Conservation (phyloP, 345 rosid genomes). For the Citrus cavaleriei region DNA sequence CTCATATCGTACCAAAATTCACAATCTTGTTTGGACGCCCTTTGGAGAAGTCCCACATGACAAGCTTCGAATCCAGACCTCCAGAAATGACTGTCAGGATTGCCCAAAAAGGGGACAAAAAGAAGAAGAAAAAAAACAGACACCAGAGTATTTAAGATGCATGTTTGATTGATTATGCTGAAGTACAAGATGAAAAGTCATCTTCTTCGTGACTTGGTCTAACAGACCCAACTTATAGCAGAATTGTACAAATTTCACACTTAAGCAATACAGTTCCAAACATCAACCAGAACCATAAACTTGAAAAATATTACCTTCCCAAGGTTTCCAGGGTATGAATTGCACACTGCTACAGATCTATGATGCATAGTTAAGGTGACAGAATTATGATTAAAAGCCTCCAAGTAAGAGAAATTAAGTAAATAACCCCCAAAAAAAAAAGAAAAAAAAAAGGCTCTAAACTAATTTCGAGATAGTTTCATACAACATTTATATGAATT, state of each 20-base stretch:
- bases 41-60: slow-evolving; percentile 93
- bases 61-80: slow-evolving; percentile 87
- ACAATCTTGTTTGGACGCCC: slow-evolving; percentile 63
- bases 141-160: not conserved
- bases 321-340: slow-evolving; percentile 91
- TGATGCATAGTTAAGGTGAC: slow-evolving; percentile 28
- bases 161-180: slow-evolving; percentile 1
- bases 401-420: not conserved
- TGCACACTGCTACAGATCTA: slow-evolving; percentile 91
- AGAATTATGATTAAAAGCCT: slow-evolving; percentile 3
- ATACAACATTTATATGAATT: not conserved
- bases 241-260: not conserved
- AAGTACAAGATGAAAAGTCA: not conserved
- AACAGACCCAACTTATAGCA: not conserved
- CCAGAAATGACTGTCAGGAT: slow-evolving; percentile 64
- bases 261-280: not conserved
- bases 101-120: not conserved
- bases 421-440: not conserved
- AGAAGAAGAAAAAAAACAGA: too few relatives aligned
- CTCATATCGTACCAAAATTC: slow-evolving; percentile 57
- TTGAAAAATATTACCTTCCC: slow-evolving; percentile 62
- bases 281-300: slow-evolving; percentile 5
- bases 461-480: not conserved
- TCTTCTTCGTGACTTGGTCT: not conserved
- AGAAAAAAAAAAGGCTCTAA: not conserved